Evolutionary conservation across 306 rosid genomes (phyloP), one percentile per base, ranked within the genome.

Genomic region (Cicer chorassanicum): DNA sequence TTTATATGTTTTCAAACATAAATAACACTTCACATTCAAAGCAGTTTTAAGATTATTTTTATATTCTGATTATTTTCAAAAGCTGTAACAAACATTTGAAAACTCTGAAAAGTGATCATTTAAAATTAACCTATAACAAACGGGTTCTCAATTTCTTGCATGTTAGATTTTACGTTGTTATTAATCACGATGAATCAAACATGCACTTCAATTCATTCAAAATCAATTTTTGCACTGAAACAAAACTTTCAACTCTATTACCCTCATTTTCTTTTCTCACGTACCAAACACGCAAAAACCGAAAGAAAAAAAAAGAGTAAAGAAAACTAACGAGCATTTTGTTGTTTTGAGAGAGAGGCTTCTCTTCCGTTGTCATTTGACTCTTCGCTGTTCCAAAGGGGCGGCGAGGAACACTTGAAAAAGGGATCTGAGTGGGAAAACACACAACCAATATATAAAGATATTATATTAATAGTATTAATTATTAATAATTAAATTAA

Each of bases 261-360:
- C 65, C 51, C 8, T 6, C 36, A 70, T 70, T 70, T 39, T 53
- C 12, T 39, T 39, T 70, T 2, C 42, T 11, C 9, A 55, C 13
- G 14, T 39, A 7, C 51, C 43, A 42, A 56, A 72, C 14, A 73
- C 14, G 15, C 16, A 13, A 43, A 61, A 74, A 19, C 21, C 41
- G 19, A 65, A 55, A 63, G 0, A 3, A 15, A 0, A 0, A 29
- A 42, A 53, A 51, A 71, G 70, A 43, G 44, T 12, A 46, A 21
- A n/a, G 8, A 36, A 77, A 72, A 85, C 93, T 73, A 54, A 94
- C 98, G n/a, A 91, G 98, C 98, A 94, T 91, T 86, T 84, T 82
- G 55, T 60, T 60, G 66, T 88, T 82, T 53, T 79, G 88, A 12
- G 95, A 82, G 60, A 83, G 59, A 5, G 87, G 83, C 77, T 87